These are phyloP conservation scores for Leccinum insolens DNA, from an alignment of 1,284 basidiomycete species.

Conservation along the genomic window DNA sequence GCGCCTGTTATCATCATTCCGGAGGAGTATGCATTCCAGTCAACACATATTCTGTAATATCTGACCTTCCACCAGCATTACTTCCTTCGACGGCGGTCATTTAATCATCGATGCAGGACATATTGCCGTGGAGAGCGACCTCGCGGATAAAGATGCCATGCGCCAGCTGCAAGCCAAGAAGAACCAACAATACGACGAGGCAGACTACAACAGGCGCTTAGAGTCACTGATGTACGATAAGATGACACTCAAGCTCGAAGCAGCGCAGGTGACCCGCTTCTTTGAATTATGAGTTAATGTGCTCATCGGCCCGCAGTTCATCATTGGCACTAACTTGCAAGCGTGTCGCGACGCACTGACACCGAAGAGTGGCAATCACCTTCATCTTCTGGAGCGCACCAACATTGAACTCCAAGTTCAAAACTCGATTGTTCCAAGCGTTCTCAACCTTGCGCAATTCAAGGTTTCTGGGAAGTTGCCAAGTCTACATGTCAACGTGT, in stretches of 20 bases:
- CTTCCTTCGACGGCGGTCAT: slow-evolving; percentile 78
- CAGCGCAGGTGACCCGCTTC: slow-evolving; percentile 73
- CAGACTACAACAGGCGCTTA: slow-evolving; percentile 80
- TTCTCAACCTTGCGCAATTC: slow-evolving; percentile 85
- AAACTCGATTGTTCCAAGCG: slow-evolving; percentile 91
- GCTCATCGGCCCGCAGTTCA: slow-evolving; percentile 60
- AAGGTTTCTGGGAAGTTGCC: slow-evolving; percentile 94
- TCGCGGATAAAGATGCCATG: slow-evolving; percentile 85
- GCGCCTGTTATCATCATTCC: slow-evolving; percentile 98
- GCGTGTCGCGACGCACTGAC: slow-evolving; percentile 81
- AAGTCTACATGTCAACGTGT: slow-evolving; percentile 89
- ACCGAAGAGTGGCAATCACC: slow-evolving; percentile 56
- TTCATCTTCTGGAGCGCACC: slow-evolving; percentile 93
- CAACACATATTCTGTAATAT: background rate
- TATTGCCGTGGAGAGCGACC: slow-evolving; percentile 89
- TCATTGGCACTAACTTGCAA: slow-evolving; percentile 87
- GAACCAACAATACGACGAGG: slow-evolving; percentile 84
- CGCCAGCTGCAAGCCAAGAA: slow-evolving; percentile 86
- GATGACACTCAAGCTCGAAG: slow-evolving; percentile 82
- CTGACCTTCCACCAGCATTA: slow-evolving; percentile 58
- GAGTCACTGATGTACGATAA: slow-evolving; percentile 98
- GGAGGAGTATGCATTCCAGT: slow-evolving; percentile 67
- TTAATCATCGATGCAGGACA: slow-evolving; percentile 97
- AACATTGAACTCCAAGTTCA: slow-evolving; percentile 92
- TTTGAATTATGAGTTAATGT: background rate